Conservation (phyloP, 2,329 filamentous ascomycete species). For the Aspergillus fischeri region DNA sequence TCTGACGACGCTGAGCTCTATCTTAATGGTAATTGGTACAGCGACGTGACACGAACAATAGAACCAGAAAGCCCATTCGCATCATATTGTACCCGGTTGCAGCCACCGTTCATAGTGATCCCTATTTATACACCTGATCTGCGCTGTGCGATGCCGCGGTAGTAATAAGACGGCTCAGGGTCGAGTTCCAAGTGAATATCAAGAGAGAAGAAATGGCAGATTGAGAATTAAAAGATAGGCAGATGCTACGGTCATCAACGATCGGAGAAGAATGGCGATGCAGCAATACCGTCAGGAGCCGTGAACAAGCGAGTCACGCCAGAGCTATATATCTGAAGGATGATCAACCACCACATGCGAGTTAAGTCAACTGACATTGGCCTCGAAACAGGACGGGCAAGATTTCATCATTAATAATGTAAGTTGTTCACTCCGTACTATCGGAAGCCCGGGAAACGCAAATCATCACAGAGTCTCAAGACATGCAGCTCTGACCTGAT, state of each 20-base stretch:
- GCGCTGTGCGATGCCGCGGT: not conserved
- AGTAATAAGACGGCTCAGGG: not conserved
- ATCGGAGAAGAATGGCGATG: not conserved
- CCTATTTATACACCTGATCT: not conserved
- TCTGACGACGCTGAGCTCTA: not conserved
- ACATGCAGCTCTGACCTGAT: not conserved
- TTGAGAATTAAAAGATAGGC: not conserved
- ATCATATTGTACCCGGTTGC: not conserved
- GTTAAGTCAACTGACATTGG: not conserved
- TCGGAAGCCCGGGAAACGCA: not conserved
- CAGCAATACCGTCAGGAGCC: not conserved
- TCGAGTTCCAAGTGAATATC: not conserved
- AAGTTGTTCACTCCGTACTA: not conserved
- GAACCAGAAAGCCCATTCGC: not conserved
- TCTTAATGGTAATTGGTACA: not conserved
- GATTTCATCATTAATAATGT: not conserved
- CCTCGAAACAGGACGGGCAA: not conserved
- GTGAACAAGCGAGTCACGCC: too few species aligned
- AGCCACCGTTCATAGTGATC: not conserved
- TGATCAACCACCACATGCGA: not conserved
- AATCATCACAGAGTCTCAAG: not conserved
- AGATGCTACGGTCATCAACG: not conserved
- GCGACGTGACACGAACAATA: not conserved
- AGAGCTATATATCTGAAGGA: not conserved
- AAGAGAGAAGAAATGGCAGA: not conserved